phyloP scores from a whole-genome alignment of 306 rosid species.

The Vigna mungo region DNA sequence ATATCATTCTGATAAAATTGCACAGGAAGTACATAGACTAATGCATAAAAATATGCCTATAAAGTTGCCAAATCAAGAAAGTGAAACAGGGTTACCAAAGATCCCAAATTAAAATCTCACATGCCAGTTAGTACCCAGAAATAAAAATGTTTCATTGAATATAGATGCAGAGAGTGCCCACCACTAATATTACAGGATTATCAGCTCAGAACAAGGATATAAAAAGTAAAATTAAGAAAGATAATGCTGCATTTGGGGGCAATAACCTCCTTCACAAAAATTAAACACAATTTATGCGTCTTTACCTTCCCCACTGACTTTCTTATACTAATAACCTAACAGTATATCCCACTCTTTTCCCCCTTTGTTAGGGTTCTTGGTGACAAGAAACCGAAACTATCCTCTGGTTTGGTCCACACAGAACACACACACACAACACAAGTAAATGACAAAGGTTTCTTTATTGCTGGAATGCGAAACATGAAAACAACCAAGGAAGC shows the following conservation, averaged over 20 bases:
- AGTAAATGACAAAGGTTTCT: no score
- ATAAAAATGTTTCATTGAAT: constrained; percentile 9
- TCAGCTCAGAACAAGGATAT: constrained; percentile 28
- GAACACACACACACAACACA: no score
- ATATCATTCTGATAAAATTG: constrained; percentile 33
- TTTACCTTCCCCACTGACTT: not conserved
- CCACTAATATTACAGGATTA: constrained; percentile 22
- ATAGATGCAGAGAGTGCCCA: not conserved
- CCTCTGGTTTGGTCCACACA: no score
- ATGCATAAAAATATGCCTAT: constrained; percentile 23
- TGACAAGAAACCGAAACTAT: no score
- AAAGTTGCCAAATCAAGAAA: constrained; percentile 18
- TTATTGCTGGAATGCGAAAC: no score
- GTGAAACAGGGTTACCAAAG: not conserved
- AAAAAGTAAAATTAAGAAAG: constrained; percentile 6
- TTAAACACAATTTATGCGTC: not conserved
- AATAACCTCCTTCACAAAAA: not conserved
- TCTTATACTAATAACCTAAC: not conserved
- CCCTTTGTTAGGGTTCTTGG: not conserved
- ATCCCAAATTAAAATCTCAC: not conserved
- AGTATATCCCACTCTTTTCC: not conserved
- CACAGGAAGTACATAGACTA: constrained; percentile 4
- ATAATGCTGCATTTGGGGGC: not conserved
- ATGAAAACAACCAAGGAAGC: no score
- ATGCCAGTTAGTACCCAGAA: constrained; percentile 25